Evolutionary conservation across 2,329 filamentous ascomycete species (phyloP).

Genomic region (Lithohypha guttulata): DNA sequence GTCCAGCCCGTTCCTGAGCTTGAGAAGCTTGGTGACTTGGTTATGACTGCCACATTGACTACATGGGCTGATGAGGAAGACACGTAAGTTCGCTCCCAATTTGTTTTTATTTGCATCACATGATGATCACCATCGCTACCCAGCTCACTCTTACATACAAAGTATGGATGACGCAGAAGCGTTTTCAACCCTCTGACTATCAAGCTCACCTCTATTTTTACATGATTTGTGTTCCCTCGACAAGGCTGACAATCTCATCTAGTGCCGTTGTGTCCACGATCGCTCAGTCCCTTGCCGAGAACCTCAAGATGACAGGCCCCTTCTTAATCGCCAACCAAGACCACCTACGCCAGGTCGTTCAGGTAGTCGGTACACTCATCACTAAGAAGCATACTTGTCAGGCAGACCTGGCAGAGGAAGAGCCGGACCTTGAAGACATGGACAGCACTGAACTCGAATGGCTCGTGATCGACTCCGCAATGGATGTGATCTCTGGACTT

Average conservation of each 20-base stretch:
- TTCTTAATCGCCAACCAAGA: constrained; percentile 62
- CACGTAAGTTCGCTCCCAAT: constrained; percentile 56
- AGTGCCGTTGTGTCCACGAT: constrained; percentile 88
- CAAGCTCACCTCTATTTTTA: no score
- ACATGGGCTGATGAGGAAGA: constrained; percentile 87
- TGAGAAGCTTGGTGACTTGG: constrained; percentile 72
- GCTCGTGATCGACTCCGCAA: constrained; percentile 87
- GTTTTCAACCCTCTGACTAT: constrained; percentile 43
- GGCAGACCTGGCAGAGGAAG: constrained; percentile 74
- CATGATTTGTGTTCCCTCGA: constrained; percentile 16
- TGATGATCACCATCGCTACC: constrained; percentile 93
- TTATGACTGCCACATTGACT: constrained; percentile 72
- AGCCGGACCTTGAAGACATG: constrained; percentile 58
- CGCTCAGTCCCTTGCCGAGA: constrained; percentile 84
- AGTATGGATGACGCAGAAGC: constrained; percentile 82
- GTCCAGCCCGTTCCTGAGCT: constrained; percentile 68
- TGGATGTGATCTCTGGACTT: constrained; percentile 80
- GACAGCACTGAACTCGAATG: constrained; percentile 95
- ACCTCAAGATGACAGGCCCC: constrained; percentile 82
- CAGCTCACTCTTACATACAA: constrained; percentile 98
- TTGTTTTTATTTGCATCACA: constrained; percentile 28
- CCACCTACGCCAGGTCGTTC: constrained; percentile 64
- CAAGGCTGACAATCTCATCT: constrained; percentile 26
- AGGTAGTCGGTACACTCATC: constrained; percentile 66
- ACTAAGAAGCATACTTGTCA: constrained; percentile 89